Evolutionary conservation across 495 filamentous ascomycete species (phyloP), one percentile per base, ranked within the genome.

Genomic region (Hypoxylon perforatum): DNA sequence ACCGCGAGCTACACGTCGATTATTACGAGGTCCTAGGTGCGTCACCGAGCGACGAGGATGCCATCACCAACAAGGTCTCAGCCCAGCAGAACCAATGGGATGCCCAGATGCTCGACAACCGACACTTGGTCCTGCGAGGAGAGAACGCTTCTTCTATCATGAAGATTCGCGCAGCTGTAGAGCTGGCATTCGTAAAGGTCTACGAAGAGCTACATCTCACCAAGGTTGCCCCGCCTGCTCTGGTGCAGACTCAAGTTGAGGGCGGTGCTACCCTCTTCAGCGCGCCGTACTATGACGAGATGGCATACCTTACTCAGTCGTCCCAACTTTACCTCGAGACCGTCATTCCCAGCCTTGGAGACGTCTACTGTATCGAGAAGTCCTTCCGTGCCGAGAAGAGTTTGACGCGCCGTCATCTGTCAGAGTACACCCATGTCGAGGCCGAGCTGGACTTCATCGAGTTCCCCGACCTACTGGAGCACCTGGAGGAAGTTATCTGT

Each of bases 211-310:
- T 90, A 70, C 85, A 87, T 49, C 85, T 96, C 74, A 82, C 85
- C 48, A 94, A 98, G 78, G 94, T 99, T 46, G 91, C 90, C 41
- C 95, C 95, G 2, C 95, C 95, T 8, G 93, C 92, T 42, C 92
- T 99, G 80, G 96, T 98, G n/a, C 95, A 99, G 78, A 98, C 95
- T 6, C 94, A 97, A 78, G 95, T 97, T 59, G 95, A 99, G 81
- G 95, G 95, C 63, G 95, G 95, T 47, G 88, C 90, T 65, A 98
- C 95, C 2, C 88, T 99, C 35, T 99, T 99, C 82, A 89, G 89
- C 39, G 91, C 96, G 69, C 86, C 92, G 75, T 99, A 98, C 85
- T 99, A 98, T 79, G 91, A 89, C 68, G 91, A 97, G 77, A 88
- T 89, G 73, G 92, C 96, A 61, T 99, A 92, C 76, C 85, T 99